Percentiles rank a stretch among this genome's conserved stretches.
phyloP scores from a whole-genome alignment of 345 rosid species.

The Eucalyptus brandiana region DNA sequence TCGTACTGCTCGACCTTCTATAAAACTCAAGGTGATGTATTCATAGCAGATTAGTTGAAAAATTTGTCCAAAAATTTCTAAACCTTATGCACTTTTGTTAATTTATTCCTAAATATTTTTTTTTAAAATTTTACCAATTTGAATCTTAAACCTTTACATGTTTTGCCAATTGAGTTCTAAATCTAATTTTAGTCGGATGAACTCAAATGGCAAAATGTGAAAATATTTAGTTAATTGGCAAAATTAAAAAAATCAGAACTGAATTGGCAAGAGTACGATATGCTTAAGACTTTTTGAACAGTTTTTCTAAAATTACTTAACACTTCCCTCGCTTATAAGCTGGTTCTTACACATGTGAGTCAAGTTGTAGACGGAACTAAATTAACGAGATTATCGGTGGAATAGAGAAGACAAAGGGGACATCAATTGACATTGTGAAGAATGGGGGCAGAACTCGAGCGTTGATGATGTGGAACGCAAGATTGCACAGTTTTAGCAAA shows the following conservation, averaged over 20 bases:
- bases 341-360: background rate
- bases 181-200: background rate
- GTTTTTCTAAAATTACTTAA: background rate
- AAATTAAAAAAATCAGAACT: accelerated
- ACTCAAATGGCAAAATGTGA: background rate
- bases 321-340: background rate
- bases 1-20: background rate
- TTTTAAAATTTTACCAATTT: accelerated
- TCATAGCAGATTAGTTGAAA: background rate
- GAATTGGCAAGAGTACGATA: accelerated
- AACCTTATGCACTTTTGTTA: background rate
- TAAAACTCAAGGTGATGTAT: background rate
- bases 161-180: background rate
- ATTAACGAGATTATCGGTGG: background rate
- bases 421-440: background rate
- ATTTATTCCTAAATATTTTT: background rate
- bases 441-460: background rate
- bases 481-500: background rate
- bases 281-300: background rate
- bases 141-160: background rate
- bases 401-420: background rate
- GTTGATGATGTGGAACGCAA: background rate
- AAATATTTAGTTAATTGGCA: background rate
- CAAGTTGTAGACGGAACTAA: background rate
- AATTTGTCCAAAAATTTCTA: background rate